Base-by-base conservation (phyloP, 2,329 filamentous ascomycete species). In the Scleromitrula shiraiana region DNA sequence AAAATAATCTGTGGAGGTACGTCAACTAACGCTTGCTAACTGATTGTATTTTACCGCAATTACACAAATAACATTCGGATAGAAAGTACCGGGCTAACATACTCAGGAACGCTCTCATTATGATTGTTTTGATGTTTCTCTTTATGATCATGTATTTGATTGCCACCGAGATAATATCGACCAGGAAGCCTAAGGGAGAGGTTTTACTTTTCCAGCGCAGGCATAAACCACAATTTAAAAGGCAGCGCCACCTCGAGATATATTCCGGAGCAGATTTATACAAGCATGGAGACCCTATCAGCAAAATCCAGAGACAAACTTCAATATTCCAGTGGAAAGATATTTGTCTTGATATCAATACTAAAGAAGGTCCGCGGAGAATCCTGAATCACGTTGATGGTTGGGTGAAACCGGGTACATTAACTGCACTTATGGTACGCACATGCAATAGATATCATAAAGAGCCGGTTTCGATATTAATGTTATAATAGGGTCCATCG, bases 111-210 rank as follows among this genome's bases (percentile, higher is more conserved):
- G 70, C 85, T 49, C 84, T 83, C 41, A 83, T 88, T 51, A 67
- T 88, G 50, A 67, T 84, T 41, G 82, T 64, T 5, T 83, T 86
- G 59, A 74, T 76, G 57, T 5, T 77, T n/a, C 75, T 81, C 61
- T 82, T 85, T 67, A 68, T 80, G 19, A 40, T 65, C 35, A 71
- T 70, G 7, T 85, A 88, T 65, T 73, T 89, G 55, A 47, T 76
- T n/a, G 71, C 76, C 1, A 78, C 80, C 5, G 83, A 88, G 63
- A 74, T 77, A 27, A 68, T 73, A 45, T 68, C 71, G 2, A 80
- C 83, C 14, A 78, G 80, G 65, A 83, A 83, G 64, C 86, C 82
- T 27, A 88, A 86, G 72, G 85, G 84, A 46, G 85, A 89, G 60
- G 81, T 88, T 12, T 69, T 89, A 5, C 74, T 88, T 24, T 89